These are phyloP conservation scores for Lodderomyces jiufengensis DNA, from an alignment of 1,139 yeast genomes.

Conservation along the genomic window DNA sequence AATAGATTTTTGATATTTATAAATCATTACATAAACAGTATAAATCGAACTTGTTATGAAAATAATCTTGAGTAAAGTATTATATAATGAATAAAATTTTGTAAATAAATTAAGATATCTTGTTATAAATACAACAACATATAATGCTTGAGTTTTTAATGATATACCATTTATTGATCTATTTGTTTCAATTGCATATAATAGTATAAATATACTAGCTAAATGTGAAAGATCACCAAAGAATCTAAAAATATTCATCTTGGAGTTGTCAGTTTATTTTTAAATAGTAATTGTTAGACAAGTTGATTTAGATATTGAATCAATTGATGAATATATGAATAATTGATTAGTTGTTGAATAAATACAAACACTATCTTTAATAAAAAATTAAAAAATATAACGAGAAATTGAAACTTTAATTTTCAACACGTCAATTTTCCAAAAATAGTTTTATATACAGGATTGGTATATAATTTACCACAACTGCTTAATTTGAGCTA, in stretches of 20 bases:
- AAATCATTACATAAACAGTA: constrained; percentile 68
- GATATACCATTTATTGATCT: constrained; percentile 81
- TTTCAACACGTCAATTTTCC: constrained; percentile 5
- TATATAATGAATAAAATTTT: constrained; percentile 65
- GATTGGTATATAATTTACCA: too few species aligned
- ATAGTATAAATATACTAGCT: constrained; percentile 70
- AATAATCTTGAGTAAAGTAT: constrained; percentile 73
- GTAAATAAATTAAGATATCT: constrained; percentile 73
- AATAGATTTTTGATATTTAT: constrained; percentile 57
- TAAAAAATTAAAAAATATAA: too few species aligned
- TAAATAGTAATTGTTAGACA: too few species aligned
- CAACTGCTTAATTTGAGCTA: constrained; percentile 4
- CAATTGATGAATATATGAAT: too few species aligned
- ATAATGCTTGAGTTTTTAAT: constrained; percentile 79
- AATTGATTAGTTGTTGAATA: too few species aligned
- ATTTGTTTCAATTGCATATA: constrained; percentile 64
- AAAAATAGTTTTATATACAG: constrained; percentile 9
- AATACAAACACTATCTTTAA: too few species aligned
- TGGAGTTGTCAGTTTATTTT: too few species aligned
- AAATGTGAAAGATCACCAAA: constrained; percentile 80
- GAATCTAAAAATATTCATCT: constrained; percentile 53
- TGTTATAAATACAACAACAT: constrained; percentile 71
- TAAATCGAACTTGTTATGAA: constrained; percentile 74
- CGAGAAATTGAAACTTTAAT: too few species aligned
- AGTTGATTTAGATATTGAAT: too few species aligned